These are phyloP conservation scores for Populus pruinosa DNA, from an alignment of 345 rosid genomes.

Conservation along the genomic window DNA sequence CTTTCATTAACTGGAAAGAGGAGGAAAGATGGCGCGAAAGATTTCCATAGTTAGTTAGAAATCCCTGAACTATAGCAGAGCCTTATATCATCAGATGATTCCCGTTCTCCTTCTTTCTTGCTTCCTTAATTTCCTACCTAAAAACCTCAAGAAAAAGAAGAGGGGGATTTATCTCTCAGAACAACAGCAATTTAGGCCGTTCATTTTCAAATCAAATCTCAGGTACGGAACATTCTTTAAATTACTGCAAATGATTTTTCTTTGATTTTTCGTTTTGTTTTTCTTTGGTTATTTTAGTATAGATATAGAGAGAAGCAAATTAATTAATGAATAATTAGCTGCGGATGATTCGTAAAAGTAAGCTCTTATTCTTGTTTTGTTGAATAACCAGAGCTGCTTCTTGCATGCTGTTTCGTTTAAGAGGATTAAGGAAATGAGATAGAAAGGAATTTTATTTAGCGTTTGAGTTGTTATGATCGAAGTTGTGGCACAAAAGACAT, in stretches of 20 bases:
- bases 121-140: neutral
- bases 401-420: neutral
- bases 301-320: neutral
- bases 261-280: neutral
- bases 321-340: neutral
- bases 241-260: neutral
- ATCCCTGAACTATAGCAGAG: conserved; percentile 22
- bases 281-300: neutral
- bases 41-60: conserved; percentile 32
- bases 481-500: neutral
- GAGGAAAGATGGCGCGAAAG: conserved; percentile 41
- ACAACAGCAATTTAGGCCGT: neutral
- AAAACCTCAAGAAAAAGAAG: neutral
- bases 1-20: neutral
- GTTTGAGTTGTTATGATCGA: neutral
- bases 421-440: neutral
- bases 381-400: neutral
- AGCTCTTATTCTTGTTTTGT: neutral
- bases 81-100: neutral
- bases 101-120: neutral
- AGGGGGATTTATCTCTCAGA: neutral
- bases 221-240: neutral
- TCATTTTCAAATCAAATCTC: neutral
- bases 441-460: neutral
- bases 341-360: neutral